A percentile compares a stretch with the other conserved stretches of the same genome.
Evolutionary conservation across 164 flowering plant genomes (phyloP).

Genomic region (Umbilicus rupestris): DNA sequence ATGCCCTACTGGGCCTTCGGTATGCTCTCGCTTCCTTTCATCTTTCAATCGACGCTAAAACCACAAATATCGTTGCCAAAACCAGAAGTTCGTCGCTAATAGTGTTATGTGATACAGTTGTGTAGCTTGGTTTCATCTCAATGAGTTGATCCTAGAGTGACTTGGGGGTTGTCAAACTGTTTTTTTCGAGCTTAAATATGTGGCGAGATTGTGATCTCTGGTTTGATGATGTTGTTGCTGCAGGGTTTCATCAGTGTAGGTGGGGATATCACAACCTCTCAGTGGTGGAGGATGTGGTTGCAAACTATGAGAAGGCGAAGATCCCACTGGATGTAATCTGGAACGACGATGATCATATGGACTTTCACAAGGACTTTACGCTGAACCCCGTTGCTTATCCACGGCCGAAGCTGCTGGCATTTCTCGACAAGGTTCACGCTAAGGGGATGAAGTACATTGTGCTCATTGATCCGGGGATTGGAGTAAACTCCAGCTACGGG

Average conservation of each 20-base stretch:
- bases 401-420: conserved; percentile 51
- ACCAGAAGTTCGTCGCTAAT: background rate
- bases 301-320: conserved; percentile 60
- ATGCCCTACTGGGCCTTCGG: conserved; percentile 69
- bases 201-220: no score
- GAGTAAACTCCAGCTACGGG: conserved; percentile 10
- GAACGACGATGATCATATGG: conserved; percentile 98
- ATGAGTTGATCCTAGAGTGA: no score
- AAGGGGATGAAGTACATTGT: conserved; percentile 80
- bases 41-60: background rate
- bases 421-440: conserved; percentile 57
- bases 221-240: background rate
- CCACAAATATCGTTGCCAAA: background rate
- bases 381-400: conserved; percentile 64
- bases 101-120: no score
- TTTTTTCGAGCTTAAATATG: no score
- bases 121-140: no score
- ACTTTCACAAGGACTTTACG: conserved; percentile 86
- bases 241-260: conserved; percentile 93
- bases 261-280: conserved; percentile 94
- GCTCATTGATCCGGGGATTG: conserved; percentile 46
- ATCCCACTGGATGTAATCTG: conserved; percentile 96
- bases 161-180: no score
- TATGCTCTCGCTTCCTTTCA: conserved; percentile 12
- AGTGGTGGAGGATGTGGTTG: conserved; percentile 75